Evolutionary conservation across 1,139 yeast species (phyloP), one percentile per base, ranked within the genome.

Genomic region (Cylindricascospora bacillispora): DNA sequence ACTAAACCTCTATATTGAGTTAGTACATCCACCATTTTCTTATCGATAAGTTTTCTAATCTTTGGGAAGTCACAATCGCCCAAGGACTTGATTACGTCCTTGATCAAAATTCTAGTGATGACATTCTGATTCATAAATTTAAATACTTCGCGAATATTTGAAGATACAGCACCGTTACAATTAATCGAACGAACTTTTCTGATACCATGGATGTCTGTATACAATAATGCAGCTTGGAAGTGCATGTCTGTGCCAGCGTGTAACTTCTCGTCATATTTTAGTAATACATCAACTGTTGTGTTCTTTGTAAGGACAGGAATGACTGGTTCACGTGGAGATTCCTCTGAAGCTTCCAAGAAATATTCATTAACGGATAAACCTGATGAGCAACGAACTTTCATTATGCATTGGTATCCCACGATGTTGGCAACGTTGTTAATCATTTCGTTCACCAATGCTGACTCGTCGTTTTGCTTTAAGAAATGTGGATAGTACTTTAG

Each of bases 201-300:
- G 9, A 65, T 58, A 18, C 99, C 98, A 32, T 63, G 63, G 3
- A 63, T 49, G 31, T 86, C 80, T 0, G 97, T 89, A 52, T 83
- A 85, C 32, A 92, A 62, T 26, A 89, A 44, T 0, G 97, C 97
- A 2, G 83, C 80, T 57, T 89, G 99, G 62, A 86, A 83, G 53
- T 83, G 93, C 24, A 85, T 82, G 52, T 83, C 95, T 23, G 69
- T 65, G 35, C 73, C 73, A 3, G 80, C 63, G 35, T 75, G 71
- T 26, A 92, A 63, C 37, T 71, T 74, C 1, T 85, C 86, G 48
- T 85, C 95, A 45, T 82, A 79, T 32, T 65, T 66, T 44, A 89
- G 72, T 31, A 82, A 63, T 2, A 82, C 74, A 4, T 83, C 78
- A 35, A 83, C 56, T 2, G 80, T 65, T 28, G 81, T 78, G 43